Evolutionary conservation across 2,329 filamentous ascomycete species (phyloP).

Genomic region (Hirsutella rhossiliensis): DNA sequence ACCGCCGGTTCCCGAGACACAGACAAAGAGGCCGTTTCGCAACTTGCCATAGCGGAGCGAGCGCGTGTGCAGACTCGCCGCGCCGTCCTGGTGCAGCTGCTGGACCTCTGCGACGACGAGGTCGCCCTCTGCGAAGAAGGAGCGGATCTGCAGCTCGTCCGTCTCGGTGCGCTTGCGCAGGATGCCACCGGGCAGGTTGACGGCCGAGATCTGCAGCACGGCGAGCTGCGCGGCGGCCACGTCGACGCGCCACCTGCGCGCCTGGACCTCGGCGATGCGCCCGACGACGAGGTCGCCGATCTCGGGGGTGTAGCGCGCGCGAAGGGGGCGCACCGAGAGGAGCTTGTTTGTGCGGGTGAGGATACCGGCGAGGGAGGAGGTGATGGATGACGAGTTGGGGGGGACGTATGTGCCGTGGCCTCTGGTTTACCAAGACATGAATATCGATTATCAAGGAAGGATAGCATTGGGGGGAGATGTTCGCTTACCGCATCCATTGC

Average conservation of each 20-base stretch:
- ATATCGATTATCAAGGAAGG: background rate
- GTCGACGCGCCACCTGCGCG: slow-evolving; percentile 88
- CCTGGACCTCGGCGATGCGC: slow-evolving; percentile 88
- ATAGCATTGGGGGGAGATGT: background rate
- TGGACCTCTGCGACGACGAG: slow-evolving; percentile 92
- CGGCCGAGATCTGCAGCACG: slow-evolving; percentile 71
- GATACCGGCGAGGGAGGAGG: slow-evolving; percentile 81
- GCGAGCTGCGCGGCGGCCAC: slow-evolving; percentile 81
- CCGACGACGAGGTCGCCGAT: slow-evolving; percentile 94
- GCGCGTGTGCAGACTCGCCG: slow-evolving; percentile 78
- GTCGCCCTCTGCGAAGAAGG: slow-evolving; percentile 95
- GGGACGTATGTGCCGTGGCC: slow-evolving; percentile 86
- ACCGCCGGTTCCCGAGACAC: slow-evolving; percentile 70
- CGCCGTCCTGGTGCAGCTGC: slow-evolving; percentile 73
- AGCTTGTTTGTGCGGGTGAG: slow-evolving; percentile 94
- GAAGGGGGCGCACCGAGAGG: slow-evolving; percentile 78
- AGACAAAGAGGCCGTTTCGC: slow-evolving; percentile 81
- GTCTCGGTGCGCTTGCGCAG: slow-evolving; percentile 84
- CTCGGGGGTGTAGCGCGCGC: slow-evolving; percentile 87
- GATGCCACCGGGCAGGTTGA: slow-evolving; percentile 91
- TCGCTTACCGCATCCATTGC: slow-evolving; percentile 79
- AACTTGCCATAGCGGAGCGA: slow-evolving; percentile 91
- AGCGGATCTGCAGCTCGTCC: slow-evolving; percentile 92
- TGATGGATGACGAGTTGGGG: slow-evolving; percentile 53
- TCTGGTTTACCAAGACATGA: slow-evolving; percentile 28